Conservation (phyloP, 179 eudicot genomes). For the Spergularia azorica region DNA sequence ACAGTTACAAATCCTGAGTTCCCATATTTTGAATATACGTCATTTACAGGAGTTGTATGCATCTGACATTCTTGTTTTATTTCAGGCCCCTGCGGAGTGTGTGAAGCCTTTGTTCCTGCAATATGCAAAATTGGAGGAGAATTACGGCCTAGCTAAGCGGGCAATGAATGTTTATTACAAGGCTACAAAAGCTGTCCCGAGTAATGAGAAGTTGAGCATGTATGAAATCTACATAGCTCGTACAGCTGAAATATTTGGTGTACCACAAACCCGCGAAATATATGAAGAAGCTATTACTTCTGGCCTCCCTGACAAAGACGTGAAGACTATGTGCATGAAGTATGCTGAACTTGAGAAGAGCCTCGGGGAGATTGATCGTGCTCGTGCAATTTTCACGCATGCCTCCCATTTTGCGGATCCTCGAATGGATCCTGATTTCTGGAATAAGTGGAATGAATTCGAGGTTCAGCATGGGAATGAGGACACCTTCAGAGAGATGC, state of each 20-base stretch:
- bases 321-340: slow-evolving; percentile 72
- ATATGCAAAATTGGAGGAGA: slow-evolving; percentile 87
- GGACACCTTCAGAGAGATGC: slow-evolving; percentile 91
- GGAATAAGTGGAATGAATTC: slow-evolving; percentile 87
- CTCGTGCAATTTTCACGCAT: slow-evolving; percentile 62
- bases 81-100: slow-evolving; percentile 66
- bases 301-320: slow-evolving; percentile 88
- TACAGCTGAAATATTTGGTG: slow-evolving; percentile 88
- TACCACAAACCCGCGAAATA: slow-evolving; percentile 76
- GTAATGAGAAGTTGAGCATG: slow-evolving; percentile 82
- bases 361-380: slow-evolving; percentile 90
- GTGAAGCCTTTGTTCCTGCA: slow-evolving; percentile 80
- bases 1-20: too few species aligned
- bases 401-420: slow-evolving; percentile 83
- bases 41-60: too few species aligned
- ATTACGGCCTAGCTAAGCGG: slow-evolving; percentile 78
- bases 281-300: slow-evolving; percentile 85
- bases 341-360: slow-evolving; percentile 93
- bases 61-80: neutral
- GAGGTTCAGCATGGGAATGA: slow-evolving; percentile 96
- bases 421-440: slow-evolving; percentile 72
- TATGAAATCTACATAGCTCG: slow-evolving; percentile 87
- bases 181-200: slow-evolving; percentile 86
- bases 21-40: too few species aligned
- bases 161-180: slow-evolving; percentile 90